Evolutionary conservation across 257 asterid species (phyloP).

Genomic region (Striga asiatica): DNA sequence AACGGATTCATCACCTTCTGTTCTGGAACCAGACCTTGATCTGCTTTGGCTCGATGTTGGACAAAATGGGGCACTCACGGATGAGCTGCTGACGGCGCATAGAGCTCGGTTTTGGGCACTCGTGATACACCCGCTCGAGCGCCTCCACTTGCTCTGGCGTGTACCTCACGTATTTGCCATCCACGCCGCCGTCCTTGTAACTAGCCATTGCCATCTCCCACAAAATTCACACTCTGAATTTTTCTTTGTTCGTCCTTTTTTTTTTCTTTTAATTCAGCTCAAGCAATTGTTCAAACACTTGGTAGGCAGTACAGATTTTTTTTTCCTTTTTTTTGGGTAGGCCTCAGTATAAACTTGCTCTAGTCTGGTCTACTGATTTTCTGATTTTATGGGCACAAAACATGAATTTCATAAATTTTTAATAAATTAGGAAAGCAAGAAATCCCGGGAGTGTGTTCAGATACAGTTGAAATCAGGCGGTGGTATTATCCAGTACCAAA

Average conservation of each 20-base stretch:
- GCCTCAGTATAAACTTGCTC: neutral
- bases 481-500: constrained; percentile 14
- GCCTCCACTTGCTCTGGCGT: constrained; percentile 93
- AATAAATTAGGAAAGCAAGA: constrained; percentile 25
- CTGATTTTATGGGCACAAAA: neutral
- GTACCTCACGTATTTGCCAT: constrained; percentile 76
- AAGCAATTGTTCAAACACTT: constrained; percentile 13
- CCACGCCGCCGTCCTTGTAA: constrained; percentile 65
- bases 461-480: constrained; percentile 16
- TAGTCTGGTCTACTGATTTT: too few species aligned
- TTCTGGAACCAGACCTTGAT: constrained; percentile 96
- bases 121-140: constrained; percentile 80
- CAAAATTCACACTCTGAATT: too few species aligned
- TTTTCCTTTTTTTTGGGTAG: neutral
- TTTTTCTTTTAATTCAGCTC: neutral
- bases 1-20: too few species aligned
- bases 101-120: constrained; percentile 85
- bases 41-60: constrained; percentile 77
- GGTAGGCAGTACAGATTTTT: neutral
- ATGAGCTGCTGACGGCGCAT: constrained; percentile 84
- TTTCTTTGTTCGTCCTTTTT: too few species aligned
- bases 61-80: constrained; percentile 81
- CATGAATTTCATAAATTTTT: too few species aligned
- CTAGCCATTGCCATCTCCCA: constrained; percentile 55
- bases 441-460: constrained; percentile 6